Base-by-base conservation (phyloP, 345 rosid species). In the Melastoma malabathricum region DNA sequence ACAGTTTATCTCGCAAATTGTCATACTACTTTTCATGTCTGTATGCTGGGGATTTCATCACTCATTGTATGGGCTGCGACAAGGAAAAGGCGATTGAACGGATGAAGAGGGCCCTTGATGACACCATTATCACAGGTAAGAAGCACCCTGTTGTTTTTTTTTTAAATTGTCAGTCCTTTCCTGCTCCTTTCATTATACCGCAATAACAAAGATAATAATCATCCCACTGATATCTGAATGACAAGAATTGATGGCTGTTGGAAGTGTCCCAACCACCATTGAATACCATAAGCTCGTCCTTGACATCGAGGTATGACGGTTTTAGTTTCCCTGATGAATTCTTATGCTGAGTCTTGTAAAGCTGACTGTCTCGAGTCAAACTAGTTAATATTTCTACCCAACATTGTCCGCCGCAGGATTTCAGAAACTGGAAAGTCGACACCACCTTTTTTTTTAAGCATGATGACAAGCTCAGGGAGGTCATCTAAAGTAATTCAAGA, bases 51-150 rank as follows among this genome's bases (percentile, higher is more conserved):
- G 14, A 29, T 22, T 8, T 27, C 38, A 7, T 59, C 60, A 92
- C 93, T 92, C 61, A 82, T 92, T 47, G 98, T 92, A 22, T 92
- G 96, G 96, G 98, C 83, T 58, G 96, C 98, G 66, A 87, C 98
- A 1, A 77, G 98, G 98, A 92, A 64, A 92, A 77, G 70, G 98
- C 98, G 51, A 87, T 87, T 47, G 95, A 84, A 44, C 87, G 96
- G 56, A 92, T 92, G 98, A 92, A 92, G 56, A 86, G 96, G 72
- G 98, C 98, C 60, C 93, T 92, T 27, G 50, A 82, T 60, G 98
- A 92, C 78, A 92, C 98, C 50, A 68, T 84, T 18, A 92, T 92
- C 51, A 84, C 83, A 53, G 98, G 98, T 80, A 76, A 19, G 43
- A 31, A 38, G 43, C 3, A 18, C 20, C 39, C 56, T 13, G 12